phyloP scores from a whole-genome alignment of 768 basidiomycete genomes.

The Rhizopogon vinicolor region DNA sequence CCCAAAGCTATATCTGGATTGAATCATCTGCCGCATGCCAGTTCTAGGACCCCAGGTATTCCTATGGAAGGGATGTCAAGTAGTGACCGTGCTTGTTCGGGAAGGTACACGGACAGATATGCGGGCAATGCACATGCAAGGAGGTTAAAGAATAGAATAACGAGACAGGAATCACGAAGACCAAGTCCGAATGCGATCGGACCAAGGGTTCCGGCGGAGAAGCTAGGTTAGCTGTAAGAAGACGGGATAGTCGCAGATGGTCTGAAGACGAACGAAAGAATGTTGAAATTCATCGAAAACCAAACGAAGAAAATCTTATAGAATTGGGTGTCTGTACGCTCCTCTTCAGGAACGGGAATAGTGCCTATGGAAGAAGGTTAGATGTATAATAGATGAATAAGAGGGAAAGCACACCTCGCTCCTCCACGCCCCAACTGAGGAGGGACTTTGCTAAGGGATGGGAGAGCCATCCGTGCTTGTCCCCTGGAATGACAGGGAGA shows the following conservation, averaged over 20 bases:
- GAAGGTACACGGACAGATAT: constrained; percentile 39
- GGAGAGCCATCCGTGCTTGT: not conserved
- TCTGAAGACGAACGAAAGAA: constrained; percentile 40
- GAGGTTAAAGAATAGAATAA: constrained; percentile 66
- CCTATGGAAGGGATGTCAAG: constrained; percentile 21
- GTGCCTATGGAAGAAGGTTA: constrained; percentile 33
- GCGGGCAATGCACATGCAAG: constrained; percentile 55
- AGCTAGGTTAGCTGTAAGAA: constrained; percentile 30
- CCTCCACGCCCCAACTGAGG: constrained; percentile 29
- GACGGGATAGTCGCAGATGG: not conserved
- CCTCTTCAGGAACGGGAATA: constrained; percentile 43
- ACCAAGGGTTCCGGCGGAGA: constrained; percentile 66
- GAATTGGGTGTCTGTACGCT: constrained; percentile 52
- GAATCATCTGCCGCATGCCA: constrained; percentile 80
- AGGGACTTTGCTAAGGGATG: constrained; percentile 12
- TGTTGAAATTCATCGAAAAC: constrained; percentile 69
- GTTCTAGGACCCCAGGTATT: constrained; percentile 75
- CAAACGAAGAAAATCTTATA: constrained; percentile 69
- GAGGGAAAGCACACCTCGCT: constrained; percentile 14
- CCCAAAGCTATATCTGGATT: constrained; percentile 60
- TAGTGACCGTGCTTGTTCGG: not conserved
- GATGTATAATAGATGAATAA: not conserved
- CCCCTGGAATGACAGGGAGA: not conserved
- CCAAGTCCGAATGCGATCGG: constrained; percentile 59
- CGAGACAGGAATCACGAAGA: constrained; percentile 56